phyloP scores from a whole-genome alignment of 2,329 filamentous ascomycete species.

The Xylaria sp. region DNA sequence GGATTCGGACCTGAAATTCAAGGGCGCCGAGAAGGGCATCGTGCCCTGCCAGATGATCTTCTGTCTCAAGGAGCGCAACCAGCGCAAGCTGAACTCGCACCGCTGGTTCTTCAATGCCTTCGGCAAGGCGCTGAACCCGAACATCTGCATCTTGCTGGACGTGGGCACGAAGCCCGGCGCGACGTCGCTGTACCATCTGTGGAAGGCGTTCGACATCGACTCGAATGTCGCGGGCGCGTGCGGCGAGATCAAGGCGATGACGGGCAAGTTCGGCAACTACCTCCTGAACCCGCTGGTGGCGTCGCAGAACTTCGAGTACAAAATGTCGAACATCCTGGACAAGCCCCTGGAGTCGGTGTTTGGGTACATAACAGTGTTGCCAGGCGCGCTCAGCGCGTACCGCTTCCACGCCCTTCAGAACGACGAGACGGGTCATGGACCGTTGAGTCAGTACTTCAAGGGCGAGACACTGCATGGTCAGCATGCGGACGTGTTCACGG shows the following conservation, averaged over 20 bases:
- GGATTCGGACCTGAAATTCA: conserved; percentile 94
- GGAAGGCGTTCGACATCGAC: conserved; percentile 98
- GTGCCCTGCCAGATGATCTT: conserved; percentile 98
- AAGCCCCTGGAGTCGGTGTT: conserved; percentile 97
- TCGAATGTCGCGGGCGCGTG: conserved; percentile 96
- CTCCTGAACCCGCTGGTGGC: conserved; percentile 90
- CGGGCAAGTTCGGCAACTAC: conserved; percentile 76
- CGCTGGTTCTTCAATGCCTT: conserved; percentile 99
- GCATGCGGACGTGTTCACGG: conserved; percentile 92
- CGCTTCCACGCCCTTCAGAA: conserved; percentile 92
- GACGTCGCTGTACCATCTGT: conserved; percentile 92
- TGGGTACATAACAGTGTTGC: conserved; percentile 94
- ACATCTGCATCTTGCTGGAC: conserved; percentile 93
- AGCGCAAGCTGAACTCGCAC: conserved; percentile 96
- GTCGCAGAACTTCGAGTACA: conserved; percentile 98
- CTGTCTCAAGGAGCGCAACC: conserved; percentile 95
- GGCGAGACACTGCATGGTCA: conserved; percentile 88
- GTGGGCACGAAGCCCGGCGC: conserved; percentile 88
- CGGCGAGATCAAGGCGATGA: conserved; percentile 98
- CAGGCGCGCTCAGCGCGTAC: conserved; percentile 97
- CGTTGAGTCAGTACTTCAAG: conserved; percentile 92
- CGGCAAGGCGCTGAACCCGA: conserved; percentile 84
- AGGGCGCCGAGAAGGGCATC: conserved; percentile 97
- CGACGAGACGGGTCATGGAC: conserved; percentile 89
- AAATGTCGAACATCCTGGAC: conserved; percentile 99